These are phyloP conservation scores for Apiospora kogelbergensis DNA, from an alignment of 2,329 filamentous ascomycete species.

Conservation along the genomic window DNA sequence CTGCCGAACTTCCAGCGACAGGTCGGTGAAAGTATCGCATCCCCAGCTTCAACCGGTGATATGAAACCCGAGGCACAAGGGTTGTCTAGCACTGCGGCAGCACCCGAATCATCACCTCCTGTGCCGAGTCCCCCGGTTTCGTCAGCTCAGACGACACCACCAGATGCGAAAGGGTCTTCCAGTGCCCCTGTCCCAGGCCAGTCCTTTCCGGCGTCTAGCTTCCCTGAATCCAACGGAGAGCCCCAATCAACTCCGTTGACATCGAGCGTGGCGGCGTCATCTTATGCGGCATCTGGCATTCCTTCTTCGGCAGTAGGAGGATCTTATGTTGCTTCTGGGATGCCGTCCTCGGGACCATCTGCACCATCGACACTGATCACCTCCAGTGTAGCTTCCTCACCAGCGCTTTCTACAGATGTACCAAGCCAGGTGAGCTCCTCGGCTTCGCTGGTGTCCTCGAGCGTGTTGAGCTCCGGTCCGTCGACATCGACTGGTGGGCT, in stretches of 20 bases:
- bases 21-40: background rate
- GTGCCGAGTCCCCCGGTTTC: background rate
- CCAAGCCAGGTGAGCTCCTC: background rate
- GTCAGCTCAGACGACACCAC: background rate
- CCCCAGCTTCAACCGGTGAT: background rate
- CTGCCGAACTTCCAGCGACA: background rate
- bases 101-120: background rate
- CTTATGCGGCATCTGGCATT: background rate
- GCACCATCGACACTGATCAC: background rate
- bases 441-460: background rate
- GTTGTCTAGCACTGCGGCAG: background rate
- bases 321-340: background rate
- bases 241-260: background rate
- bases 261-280: background rate
- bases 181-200: background rate
- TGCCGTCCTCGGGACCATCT: background rate
- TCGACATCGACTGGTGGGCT: constrained; percentile 20
- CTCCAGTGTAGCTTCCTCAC: background rate
- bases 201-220: background rate
- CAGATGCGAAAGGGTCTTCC: background rate
- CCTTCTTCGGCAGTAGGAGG: background rate
- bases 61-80: background rate
- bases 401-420: background rate
- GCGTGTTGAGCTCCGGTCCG: background rate
- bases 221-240: background rate